Percentiles rank a stretch among this genome's conserved stretches.
Conservation (phyloP, 352 stramenopile genomes). For the Phytophthora sojae region DNA sequence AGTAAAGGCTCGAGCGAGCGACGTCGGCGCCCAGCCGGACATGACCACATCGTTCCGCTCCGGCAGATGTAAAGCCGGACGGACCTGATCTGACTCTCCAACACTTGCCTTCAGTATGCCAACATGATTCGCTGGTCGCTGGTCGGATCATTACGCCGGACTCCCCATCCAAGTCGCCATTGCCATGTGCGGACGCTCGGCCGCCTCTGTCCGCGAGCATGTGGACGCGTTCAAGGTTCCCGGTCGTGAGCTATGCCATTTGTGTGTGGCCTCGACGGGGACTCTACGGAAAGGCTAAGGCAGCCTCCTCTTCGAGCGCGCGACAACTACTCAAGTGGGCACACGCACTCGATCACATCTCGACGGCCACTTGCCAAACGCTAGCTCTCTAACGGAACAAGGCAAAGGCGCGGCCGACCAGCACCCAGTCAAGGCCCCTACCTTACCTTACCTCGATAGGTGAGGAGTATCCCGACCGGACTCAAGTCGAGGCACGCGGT, state of each 20-base stretch:
- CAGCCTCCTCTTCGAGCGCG: background rate
- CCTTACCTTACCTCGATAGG: conserved; percentile 24
- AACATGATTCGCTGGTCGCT: conserved; percentile 14
- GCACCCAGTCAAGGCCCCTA: conserved; percentile 9
- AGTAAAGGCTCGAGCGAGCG: conserved; percentile 22
- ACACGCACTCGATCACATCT: conserved; percentile 12
- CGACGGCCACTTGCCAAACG: conserved; percentile 14
- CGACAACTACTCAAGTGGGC: conserved; percentile 25
- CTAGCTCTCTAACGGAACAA: conserved; percentile 19
- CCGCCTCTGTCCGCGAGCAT: conserved; percentile 21
- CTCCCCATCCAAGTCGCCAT: conserved; percentile 22
- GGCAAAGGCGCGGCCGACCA: conserved; percentile 25
- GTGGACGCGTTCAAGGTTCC: conserved; percentile 9
- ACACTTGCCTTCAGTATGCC: conserved; percentile 19
- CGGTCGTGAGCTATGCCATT: conserved; percentile 13
- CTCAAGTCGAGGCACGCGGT: conserved; percentile 4
- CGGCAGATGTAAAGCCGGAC: conserved; percentile 22
- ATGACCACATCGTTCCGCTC: conserved; percentile 20
- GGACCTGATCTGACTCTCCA: conserved; percentile 25
- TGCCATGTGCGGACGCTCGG: conserved; percentile 20
- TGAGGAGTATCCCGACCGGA: conserved; percentile 17
- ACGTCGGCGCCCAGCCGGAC: conserved; percentile 11
- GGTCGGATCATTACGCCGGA: conserved; percentile 13
- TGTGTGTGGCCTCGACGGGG: conserved; percentile 12
- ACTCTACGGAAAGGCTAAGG: conserved; percentile 16